phyloP scores from a whole-genome alignment of 345 rosid genomes.

The Stellera chamaejasme region DNA sequence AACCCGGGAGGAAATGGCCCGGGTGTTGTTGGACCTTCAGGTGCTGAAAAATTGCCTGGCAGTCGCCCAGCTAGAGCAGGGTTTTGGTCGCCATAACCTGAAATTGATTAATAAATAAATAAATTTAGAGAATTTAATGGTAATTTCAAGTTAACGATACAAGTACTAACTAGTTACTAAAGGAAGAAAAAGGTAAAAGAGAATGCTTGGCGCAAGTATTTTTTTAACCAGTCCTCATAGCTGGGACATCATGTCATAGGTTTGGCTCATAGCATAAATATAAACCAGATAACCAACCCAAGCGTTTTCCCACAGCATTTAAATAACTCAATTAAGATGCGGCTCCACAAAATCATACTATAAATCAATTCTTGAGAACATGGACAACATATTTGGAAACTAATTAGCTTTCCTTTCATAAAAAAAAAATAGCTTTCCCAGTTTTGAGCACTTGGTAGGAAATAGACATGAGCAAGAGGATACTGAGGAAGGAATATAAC shows the following conservation, averaged over 20 bases:
- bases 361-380: neutral
- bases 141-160: no score
- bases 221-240: no score
- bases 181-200: no score
- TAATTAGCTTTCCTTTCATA: neutral
- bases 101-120: neutral
- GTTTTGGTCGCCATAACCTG: slow-evolving; percentile 86
- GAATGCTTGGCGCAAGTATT: no score
- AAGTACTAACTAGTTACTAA: no score
- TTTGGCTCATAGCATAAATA: no score
- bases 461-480: neutral
- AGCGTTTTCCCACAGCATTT: no score
- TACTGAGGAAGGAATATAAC: slow-evolving; percentile 16
- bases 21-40: slow-evolving; percentile 74
- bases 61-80: slow-evolving; percentile 60
- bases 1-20: slow-evolving; percentile 76
- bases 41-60: slow-evolving; percentile 58
- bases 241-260: no score
- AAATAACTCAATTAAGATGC: no score
- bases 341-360: no score
- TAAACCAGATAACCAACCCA: no score
- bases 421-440: neutral
- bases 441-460: neutral
- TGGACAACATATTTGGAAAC: neutral
- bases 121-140: no score